Evolutionary conservation across 1,139 yeast genomes (phyloP), one percentile per base, ranked within the genome.

Genomic region (Suhomyces atakaporum): DNA sequence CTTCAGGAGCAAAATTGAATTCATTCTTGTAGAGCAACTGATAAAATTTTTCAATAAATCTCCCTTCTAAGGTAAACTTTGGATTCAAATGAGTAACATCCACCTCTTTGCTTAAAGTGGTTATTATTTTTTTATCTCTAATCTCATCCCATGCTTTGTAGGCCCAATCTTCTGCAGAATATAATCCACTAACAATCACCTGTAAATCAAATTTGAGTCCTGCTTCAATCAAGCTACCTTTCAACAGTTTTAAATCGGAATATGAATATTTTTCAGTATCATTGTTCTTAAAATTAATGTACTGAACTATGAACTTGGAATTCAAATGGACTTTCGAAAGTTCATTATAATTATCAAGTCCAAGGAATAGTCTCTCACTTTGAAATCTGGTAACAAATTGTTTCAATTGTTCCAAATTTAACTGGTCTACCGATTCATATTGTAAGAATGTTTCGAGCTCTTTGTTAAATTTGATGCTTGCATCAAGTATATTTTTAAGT

Each of bases 91-190:
- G 44, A 24, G 50, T 53, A 7, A 45, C 24, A 14, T 48, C 45
- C 10, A 44, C 38, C 14, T 45, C 49, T 22, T 52, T 51, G 25
- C 42, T 51, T 26, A 59, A 27, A 5, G 66, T 62, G 6, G 67
- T 54, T 3, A 54, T 43, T 2, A 63, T 32, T 23, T 51, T 51
- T 3, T 68, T 43, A 20, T 58, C 56, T 41, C 63, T 62, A 16
- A 79, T 62, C 7, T 50, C 48, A 19, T 67, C 58, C 54, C 57
- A 54, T 7, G 48, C 29, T 3, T 36, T 29, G 7, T 39, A 30
- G 6, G 73, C 52, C 84, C 85, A 80, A 2, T 56, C 56, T 33
- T 71, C 77, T 5, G 66, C 56, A 10, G 44, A 32, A 33, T 32
- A 13, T 43, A 69, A 35, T 5, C 51, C 51, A 23, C 57, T 60